Base-by-base conservation (phyloP, 176 grass and related monocot genomes). In the Olyra latifolia region DNA sequence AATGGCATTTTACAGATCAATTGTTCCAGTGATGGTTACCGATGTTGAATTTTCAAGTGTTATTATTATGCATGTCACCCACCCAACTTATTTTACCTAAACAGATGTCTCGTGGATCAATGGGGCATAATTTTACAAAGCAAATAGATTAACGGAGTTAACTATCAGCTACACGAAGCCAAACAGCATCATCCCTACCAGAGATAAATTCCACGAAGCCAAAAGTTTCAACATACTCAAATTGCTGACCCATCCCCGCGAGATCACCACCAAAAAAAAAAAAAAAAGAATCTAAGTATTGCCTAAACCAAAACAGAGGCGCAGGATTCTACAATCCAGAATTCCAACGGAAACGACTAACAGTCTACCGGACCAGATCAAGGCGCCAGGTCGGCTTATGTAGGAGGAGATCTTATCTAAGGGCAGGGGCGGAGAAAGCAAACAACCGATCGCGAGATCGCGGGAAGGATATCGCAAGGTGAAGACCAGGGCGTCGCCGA, bases 401-500 rank as follows among this genome's bases (percentile, higher is more conserved):
- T 19, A 38, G 43, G 4, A 20, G n/a, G 25, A 65, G 62, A 82
- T 56, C 53, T 4, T 49, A 89, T 89, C 81, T 52, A 66, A 46
- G 65, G 24, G n/a, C 35, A 44, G 0, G 48, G 1, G 8, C 13
- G 9, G 28, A 11, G 10, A 5, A 14, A 25, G 30, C 27, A 35
- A n/a, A 46, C 39, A 4, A 69, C 0, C 58, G 28, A 25, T 58
- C 2, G 25, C 19, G 30, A 57, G 74, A 75, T 72, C 59, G 41
- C 52, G 44, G 15, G 57, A 94, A 98, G 96, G 96, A 95, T 98
- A 98, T 98, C 90, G 88, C n/a, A 98, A 70, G 65, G 86, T 87
- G 78, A 98, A 91, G 78, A 98, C 96, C 78, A 80, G 82, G 78
- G 79, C 58, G 72, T 98, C 90, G 46, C 92, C 92, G 70, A 95